Percentiles rank a stretch among this genome's conserved stretches.
Evolutionary conservation across 2,329 filamentous ascomycete genomes (phyloP).

Genomic region (Penicillium freii): DNA sequence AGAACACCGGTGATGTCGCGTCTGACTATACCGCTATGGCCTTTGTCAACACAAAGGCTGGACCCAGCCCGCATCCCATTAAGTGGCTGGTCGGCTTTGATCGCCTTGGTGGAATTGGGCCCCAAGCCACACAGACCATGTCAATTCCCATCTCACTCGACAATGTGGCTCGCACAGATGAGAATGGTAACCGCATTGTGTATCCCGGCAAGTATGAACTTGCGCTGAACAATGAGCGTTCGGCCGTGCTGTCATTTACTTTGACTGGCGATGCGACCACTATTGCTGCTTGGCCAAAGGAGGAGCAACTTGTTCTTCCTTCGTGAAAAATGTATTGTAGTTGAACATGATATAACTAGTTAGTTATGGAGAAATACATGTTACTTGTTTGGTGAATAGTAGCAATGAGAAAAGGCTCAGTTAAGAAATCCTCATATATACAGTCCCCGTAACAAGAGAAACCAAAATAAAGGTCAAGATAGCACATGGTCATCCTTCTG

Average conservation of each 20-base stretch:
- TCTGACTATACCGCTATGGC: conserved; percentile 46
- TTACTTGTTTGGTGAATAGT: background rate
- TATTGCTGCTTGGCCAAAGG: conserved; percentile 37
- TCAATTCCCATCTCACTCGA: conserved; percentile 40
- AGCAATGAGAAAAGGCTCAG: background rate
- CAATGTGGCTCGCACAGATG: conserved; percentile 39
- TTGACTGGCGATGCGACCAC: conserved; percentile 34
- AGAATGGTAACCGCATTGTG: conserved; percentile 39
- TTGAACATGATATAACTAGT: background rate
- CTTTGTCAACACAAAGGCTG: conserved; percentile 41
- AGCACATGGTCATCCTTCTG: too few species aligned
- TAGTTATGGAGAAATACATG: too few species aligned
- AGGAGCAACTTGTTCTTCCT: conserved; percentile 22
- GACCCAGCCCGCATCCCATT: conserved; percentile 42
- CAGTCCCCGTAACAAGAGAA: conserved; percentile 2
- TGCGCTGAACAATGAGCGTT: conserved; percentile 42
- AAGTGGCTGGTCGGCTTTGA: conserved; percentile 46
- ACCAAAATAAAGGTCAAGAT: conserved; percentile 29
- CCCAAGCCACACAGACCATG: conserved; percentile 27
- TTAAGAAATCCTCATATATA: conserved; percentile 15
- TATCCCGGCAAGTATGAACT: conserved; percentile 45
- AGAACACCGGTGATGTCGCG: conserved; percentile 35
- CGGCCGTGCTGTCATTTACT: conserved; percentile 32
- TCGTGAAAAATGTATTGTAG: conserved; percentile 5
- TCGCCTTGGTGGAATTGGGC: conserved; percentile 28